Evolutionary conservation across 139 green algal species (phyloP).

Genomic region (Micractinium sp.): DNA sequence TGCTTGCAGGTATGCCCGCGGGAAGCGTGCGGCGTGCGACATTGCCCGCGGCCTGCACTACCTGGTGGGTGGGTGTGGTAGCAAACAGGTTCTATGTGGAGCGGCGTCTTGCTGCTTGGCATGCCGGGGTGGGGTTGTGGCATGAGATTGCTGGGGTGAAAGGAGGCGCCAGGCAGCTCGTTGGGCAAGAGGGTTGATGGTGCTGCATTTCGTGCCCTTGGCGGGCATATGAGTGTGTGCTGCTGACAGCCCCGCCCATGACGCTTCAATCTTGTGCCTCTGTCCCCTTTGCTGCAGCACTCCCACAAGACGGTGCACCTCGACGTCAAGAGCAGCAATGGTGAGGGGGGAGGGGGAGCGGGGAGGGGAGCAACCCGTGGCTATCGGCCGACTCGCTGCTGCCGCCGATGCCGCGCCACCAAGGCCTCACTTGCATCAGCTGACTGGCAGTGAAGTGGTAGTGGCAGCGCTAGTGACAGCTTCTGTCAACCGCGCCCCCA

Average conservation of each 20-base stretch:
- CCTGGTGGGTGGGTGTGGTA: background rate
- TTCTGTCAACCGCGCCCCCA: background rate
- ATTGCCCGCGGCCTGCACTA: slow-evolving; percentile 43
- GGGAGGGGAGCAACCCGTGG: background rate
- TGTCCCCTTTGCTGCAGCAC: slow-evolving; percentile 16
- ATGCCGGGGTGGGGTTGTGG: background rate
- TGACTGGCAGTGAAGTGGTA: background rate
- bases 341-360: background rate
- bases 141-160: background rate
- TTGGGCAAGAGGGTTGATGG: too few species aligned
- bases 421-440: too few species aligned
- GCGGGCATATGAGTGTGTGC: background rate
- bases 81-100: background rate
- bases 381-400: background rate
- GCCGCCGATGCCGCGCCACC: too few species aligned
- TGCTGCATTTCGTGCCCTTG: background rate
- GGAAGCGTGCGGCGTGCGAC: slow-evolving; percentile 34
- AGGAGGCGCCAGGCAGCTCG: too few species aligned
- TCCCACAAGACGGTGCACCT: slow-evolving; percentile 43
- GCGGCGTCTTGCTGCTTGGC: background rate
- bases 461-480: background rate
- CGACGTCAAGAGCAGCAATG: slow-evolving; percentile 46
- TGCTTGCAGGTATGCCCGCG: slow-evolving; percentile 16
- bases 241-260: background rate
- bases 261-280: background rate